Evolutionary conservation across 1,139 yeast genomes (phyloP).

Genomic region (Petasospora rhodanensis): DNA sequence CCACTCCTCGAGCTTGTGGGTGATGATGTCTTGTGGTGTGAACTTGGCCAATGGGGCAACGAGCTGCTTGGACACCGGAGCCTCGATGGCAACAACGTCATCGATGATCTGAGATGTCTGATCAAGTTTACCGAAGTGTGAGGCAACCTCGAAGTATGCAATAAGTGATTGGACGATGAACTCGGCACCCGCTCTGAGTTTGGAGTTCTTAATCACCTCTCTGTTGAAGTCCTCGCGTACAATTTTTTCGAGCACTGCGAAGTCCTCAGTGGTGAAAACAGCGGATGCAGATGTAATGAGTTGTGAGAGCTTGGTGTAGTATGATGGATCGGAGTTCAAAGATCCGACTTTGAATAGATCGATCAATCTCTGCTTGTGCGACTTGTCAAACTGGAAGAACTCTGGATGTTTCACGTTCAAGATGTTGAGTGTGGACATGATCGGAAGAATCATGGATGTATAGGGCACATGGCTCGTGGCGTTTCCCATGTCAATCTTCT

Average conservation of each 20-base stretch:
- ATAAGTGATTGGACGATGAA: conserved; percentile 24
- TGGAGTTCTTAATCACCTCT: conserved; percentile 27
- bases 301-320: conserved; percentile 33
- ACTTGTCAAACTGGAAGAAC: conserved; percentile 51
- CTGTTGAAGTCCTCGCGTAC: conserved; percentile 23
- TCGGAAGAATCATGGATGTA: conserved; percentile 42
- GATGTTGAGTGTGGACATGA: conserved; percentile 42
- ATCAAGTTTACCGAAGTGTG: conserved; percentile 2
- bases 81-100: conserved; percentile 10
- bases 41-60: conserved; percentile 12
- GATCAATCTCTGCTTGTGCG: conserved; percentile 38
- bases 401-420: conserved; percentile 39
- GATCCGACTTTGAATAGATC: conserved; percentile 49
- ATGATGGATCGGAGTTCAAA: conserved; percentile 46
- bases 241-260: conserved; percentile 18
- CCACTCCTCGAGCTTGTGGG: conserved; percentile 6
- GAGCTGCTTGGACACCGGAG: conserved; percentile 10
- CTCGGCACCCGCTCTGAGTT: conserved; percentile 24
- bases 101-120: conserved; percentile 7
- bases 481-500: conserved; percentile 21
- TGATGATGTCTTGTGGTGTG: conserved; percentile 7
- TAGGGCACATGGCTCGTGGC: conserved; percentile 37
- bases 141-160: conserved; percentile 11
- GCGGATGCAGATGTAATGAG: conserved; percentile 11
- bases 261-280: conserved; percentile 6